Base-by-base conservation (phyloP, 352 stramenopile genomes). In the Labyrinthula sp. region DNA sequence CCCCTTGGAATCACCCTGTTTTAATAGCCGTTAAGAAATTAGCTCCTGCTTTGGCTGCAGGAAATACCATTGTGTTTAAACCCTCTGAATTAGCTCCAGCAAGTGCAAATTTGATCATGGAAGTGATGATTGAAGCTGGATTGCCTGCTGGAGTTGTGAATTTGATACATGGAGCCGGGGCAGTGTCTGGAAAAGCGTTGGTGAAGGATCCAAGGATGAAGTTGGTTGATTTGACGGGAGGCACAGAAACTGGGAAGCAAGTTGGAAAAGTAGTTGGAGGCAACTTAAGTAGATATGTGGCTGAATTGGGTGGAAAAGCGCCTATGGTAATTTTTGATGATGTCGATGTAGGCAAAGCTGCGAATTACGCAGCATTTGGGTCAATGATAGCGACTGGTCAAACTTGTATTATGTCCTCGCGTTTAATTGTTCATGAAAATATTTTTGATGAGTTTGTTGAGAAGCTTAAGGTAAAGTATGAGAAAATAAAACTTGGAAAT, bases 301-400 rank as follows among this genome's bases (percentile, higher is more conserved):
- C 82, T n/a, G 80, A 92, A 45, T 71, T 92, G 1, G 78, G 80
- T 9, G 80, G 80, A 30, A 91, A 93, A 45, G 71, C 75, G 14
- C 78, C 81, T 10, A 77, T 86, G 48, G 78, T 91, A 34, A 75
- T 92, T 9, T 87, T 89, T 55, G 69, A 81, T 35, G 75, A 88
- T 48, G 72, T 69, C 24, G 67, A 48, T 23, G 30, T 66, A 9
- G 56, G 86, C 34, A 55, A 81, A 22, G 74, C 75, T 0, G 74
- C 83, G 23, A 59, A 72, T 0, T 70, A 54, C 7, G 70, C 72
- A 1, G 77, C 79, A 67, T 77, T 85, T 60, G 73, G 62, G 52
- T 78, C 76, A 47, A 82, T 65, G 68, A 82, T 74, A 62, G 79
- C 73, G 22, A 76, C 66, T 3, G 75, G 75, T 1, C 80, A 89